Percentiles rank a stretch among this genome's conserved stretches.
These are phyloP conservation scores for Linum usitatissimum DNA, from an alignment of 345 rosid genomes.

Conservation along the genomic window DNA sequence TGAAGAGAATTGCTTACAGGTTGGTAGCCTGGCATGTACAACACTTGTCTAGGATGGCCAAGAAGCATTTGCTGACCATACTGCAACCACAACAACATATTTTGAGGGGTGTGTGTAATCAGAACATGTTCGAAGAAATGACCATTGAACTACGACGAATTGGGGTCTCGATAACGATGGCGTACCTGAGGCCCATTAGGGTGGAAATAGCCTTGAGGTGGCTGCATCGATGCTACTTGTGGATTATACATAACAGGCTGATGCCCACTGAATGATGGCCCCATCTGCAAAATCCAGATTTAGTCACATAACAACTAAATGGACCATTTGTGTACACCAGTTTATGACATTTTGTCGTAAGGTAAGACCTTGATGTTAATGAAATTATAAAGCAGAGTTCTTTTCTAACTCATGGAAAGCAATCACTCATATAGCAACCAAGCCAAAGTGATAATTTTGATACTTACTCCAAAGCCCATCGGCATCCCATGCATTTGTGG, in stretches of 20 bases:
- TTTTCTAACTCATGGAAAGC: background rate
- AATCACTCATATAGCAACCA: too few species aligned
- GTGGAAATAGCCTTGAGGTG: slow-evolving; percentile 57
- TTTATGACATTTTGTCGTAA: too few species aligned
- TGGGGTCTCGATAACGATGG: background rate
- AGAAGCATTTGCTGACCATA: slow-evolving; percentile 56
- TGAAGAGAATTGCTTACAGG: slow-evolving; percentile 38
- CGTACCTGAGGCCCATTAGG: slow-evolving; percentile 70
- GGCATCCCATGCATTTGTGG: slow-evolving; percentile 71
- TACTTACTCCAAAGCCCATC: slow-evolving; percentile 61
- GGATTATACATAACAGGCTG: slow-evolving; percentile 57
- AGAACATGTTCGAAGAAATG: background rate
- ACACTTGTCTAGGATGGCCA: slow-evolving; percentile 52
- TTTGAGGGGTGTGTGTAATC: background rate
- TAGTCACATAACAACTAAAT: slow-evolving; percentile 1
- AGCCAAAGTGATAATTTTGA: background rate
- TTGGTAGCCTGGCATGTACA: slow-evolving; percentile 55
- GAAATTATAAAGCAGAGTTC: too few species aligned
- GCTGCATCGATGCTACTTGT: slow-evolving; percentile 42
- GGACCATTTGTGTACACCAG: background rate
- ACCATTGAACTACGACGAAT: background rate
- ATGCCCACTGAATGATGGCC: slow-evolving; percentile 51
- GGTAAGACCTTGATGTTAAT: too few species aligned
- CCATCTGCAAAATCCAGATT: slow-evolving; percentile 39
- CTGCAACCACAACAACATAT: slow-evolving; percentile 26